These are phyloP conservation scores for Suzukiozyma palmioleophila DNA, from an alignment of 1,139 yeast species.

Conservation along the genomic window DNA sequence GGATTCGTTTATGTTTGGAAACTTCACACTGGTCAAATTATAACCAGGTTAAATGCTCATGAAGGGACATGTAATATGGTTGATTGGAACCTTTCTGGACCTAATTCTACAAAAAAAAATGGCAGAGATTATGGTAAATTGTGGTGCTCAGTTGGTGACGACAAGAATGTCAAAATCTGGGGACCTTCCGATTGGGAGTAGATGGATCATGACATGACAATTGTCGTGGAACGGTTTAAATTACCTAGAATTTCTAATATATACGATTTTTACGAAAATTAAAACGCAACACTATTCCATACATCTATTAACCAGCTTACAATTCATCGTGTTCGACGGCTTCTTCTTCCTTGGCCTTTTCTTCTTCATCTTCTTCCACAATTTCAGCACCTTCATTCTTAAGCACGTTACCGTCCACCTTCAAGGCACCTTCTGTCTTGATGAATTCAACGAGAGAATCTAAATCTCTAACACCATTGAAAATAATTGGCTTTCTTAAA, in stretches of 20 bases:
- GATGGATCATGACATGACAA: not conserved
- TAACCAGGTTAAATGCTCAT: slow-evolving; percentile 62
- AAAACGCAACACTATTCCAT: slow-evolving; percentile 6
- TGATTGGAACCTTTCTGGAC: slow-evolving; percentile 57
- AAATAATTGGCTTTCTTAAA: slow-evolving; percentile 60
- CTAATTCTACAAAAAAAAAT: slow-evolving; percentile 6
- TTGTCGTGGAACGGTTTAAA: too few species aligned
- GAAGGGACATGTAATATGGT: slow-evolving; percentile 67
- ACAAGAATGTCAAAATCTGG: slow-evolving; percentile 64
- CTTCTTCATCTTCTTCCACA: slow-evolving; percentile 13
- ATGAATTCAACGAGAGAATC: slow-evolving; percentile 70
- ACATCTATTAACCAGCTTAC: slow-evolving; percentile 14
- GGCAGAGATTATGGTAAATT: slow-evolving; percentile 40
- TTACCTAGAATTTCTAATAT: too few species aligned
- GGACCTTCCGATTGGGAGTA: slow-evolving; percentile 29
- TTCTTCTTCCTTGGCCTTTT: too few species aligned
- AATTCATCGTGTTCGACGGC: slow-evolving; percentile 43
- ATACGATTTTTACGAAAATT: not conserved
- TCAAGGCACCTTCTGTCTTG: slow-evolving; percentile 56
- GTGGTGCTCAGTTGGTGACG: slow-evolving; percentile 88
- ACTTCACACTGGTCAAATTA: slow-evolving; percentile 62
- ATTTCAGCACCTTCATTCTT: slow-evolving; percentile 22
- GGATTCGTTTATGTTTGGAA: slow-evolving; percentile 82
- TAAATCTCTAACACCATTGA: slow-evolving; percentile 69
- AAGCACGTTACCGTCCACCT: slow-evolving; percentile 46